Evolutionary conservation across 768 basidiomycete genomes (phyloP), one percentile per base, ranked within the genome.

Genomic region (Podaxis sp.): DNA sequence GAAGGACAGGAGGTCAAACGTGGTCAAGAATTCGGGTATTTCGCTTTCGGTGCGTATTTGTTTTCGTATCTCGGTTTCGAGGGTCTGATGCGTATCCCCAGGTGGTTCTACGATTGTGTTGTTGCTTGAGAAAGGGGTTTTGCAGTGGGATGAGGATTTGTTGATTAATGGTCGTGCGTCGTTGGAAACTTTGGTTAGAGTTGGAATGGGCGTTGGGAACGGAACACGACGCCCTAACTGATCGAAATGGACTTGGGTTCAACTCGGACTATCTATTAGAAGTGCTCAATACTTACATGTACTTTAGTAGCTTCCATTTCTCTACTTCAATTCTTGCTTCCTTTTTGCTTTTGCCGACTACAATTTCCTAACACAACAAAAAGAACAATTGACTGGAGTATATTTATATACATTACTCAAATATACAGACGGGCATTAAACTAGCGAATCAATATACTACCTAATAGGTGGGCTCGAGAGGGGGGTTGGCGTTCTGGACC

Each of bases 61-160:
- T 54, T 41, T 65, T 49, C n/a, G 65, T 38, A n/a, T 13, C 12
- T 22, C 8, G 17, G 15, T 46, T n/a, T 46, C 10, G 2, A 2
- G 33, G 30, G 12, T 13, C 33, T 13, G 12, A 26, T 24, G n/a
- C 33, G 58, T 36, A 33, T 41, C 24, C 20, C 28, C 61, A 94
- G 92, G 93, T 60, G 95, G 95, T 1, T 96, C 93, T 30, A 96
- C 95, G 11, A 92, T 97, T 65, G 95, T 99, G 44, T 75, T 93
- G 49, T 73, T 98, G 17, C 95, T 98, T 67, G 93, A 95, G 75
- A 93, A 88, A 70, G 91, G 89, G 6, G 82, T 76, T 3, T 84
- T 98, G 13, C 80, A 89, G 70, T 99, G 95, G 90, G 96, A 99
- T 68, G 91, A 95, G 66, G 96, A 98, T 73, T 73, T 97, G 17